Base-by-base conservation (phyloP, 805 yeast genomes). In the Nakazawaea ernobii region DNA sequence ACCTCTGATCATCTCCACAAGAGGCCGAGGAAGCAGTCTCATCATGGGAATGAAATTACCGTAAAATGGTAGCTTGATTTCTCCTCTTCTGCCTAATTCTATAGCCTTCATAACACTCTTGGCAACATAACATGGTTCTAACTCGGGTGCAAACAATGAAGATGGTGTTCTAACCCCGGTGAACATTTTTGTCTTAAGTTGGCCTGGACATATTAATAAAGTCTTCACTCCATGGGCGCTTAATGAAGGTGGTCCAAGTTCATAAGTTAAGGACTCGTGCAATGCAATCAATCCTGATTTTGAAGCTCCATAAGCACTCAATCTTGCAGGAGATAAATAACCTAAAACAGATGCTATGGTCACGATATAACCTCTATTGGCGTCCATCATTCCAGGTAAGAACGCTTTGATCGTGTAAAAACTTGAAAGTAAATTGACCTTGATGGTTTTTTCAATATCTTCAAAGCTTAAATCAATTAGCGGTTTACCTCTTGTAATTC, bases 331-430 rank as follows among this genome's bases (percentile, higher is more conserved):
- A 0, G 94, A 75, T 71, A 86, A 74, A 53, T 84, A 82, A 0
- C 97, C 97, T 46, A 92, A 68, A 0, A 87, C 90, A 0, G 96
- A 88, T 0, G 95, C 88, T 35, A 92, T 70, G 2, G 90, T 86
- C 30, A 91, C 80, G 17, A 92, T 73, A 59, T 81, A 86, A 0
- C 97, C 97, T 39, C 92, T 67, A 49, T 73, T 69, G 17, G 59
- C 50, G 17, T 54, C 60, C 2, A 86, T 52, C 92, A 92, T 87
- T 36, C 67, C 77, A 0, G 96, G 95, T 11, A 91, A 65, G 55
- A 88, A 84, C 1, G 79, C 68, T 55, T 86, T 82, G 54, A 78
- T 77, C 48, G 90, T 78, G 55, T 80, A 79, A 58, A 86, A 83
- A 50, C 82, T 78, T 4, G 96, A 80, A 11, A 81, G 55, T 38